Conservation (phyloP, 495 filamentous ascomycete species). For the Penicillium antarcticum region DNA sequence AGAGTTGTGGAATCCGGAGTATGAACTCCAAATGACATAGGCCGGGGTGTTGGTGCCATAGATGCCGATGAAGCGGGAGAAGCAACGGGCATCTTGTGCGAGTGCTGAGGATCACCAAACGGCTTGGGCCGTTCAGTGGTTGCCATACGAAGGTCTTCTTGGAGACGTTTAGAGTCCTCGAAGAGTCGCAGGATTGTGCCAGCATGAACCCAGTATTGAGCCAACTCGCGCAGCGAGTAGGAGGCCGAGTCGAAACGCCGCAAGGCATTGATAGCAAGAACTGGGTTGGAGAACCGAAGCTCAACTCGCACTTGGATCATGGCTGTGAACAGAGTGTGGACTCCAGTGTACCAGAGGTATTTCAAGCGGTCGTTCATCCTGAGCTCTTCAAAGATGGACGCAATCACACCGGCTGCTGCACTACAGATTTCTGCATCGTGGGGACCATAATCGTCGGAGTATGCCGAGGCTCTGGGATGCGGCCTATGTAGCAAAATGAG, state of each 20-base stretch:
- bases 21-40: conserved; percentile 34
- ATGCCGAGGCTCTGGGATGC: conserved; percentile 41
- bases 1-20: conserved; percentile 32
- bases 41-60: conserved; percentile 21
- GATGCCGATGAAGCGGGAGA: conserved; percentile 17
- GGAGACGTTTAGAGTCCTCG: conserved; percentile 44
- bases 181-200: conserved; percentile 45
- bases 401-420: conserved; percentile 45
- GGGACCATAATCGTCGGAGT: conserved; percentile 43
- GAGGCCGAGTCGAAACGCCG: conserved; percentile 46
- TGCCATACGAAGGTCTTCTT: conserved; percentile 41
- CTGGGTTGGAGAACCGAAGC: conserved; percentile 47
- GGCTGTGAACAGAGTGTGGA: conserved; percentile 46
- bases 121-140: conserved; percentile 36
- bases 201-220: conserved; percentile 45
- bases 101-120: conserved; percentile 20
- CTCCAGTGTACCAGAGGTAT: conserved; percentile 46
- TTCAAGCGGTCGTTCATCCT: conserved; percentile 48
- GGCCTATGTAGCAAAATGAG: conserved; percentile 50
- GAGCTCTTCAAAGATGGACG: conserved; percentile 48
- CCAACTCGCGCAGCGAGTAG: conserved; percentile 42
- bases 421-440: conserved; percentile 47
- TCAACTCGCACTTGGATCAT: conserved; percentile 52
- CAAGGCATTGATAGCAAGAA: conserved; percentile 47
- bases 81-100: conserved; percentile 18